Conservation (phyloP, 345 rosid genomes). For the Carallia brachiata region DNA sequence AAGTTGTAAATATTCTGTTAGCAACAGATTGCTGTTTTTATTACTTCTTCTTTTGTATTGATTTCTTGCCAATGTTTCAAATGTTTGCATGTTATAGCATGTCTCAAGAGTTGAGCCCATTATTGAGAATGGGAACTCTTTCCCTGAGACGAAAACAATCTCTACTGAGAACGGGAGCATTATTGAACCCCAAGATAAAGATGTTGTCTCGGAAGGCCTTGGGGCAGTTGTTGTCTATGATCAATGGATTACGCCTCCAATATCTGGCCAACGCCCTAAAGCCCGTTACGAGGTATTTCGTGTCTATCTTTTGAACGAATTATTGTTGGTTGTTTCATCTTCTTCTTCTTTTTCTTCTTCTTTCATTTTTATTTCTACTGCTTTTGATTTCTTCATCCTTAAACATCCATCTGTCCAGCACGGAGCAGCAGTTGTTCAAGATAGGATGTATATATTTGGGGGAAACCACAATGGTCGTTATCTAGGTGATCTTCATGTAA, state of each 20-base stretch:
- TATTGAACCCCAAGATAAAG: slow-evolving; percentile 79
- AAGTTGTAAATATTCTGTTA: neutral
- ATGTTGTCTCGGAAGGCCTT: slow-evolving; percentile 80
- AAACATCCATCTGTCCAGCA: slow-evolving; percentile 54
- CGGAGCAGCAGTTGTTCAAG: slow-evolving; percentile 84
- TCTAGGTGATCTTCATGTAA: slow-evolving; percentile 92
- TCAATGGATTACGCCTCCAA: slow-evolving; percentile 83
- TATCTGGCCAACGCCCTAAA: slow-evolving; percentile 79
- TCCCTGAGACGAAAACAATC: slow-evolving; percentile 63
- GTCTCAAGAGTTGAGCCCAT: slow-evolving; percentile 47
- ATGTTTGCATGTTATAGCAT: slow-evolving; percentile 39
- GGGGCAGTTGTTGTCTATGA: slow-evolving; percentile 77
- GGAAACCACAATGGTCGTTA: slow-evolving; percentile 99
- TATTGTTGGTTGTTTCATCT: slow-evolving; percentile 13
- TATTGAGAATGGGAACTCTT: slow-evolving; percentile 59
- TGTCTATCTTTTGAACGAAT: slow-evolving; percentile 16
- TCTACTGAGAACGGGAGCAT: slow-evolving; percentile 62
- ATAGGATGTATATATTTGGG: slow-evolving; percentile 90
- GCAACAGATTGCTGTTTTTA: neutral
- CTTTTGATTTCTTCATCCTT: slow-evolving; percentile 17
- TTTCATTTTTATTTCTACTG: slow-evolving; percentile 3
- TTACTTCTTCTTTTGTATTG: neutral
- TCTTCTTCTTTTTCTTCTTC: slow-evolving; percentile 17
- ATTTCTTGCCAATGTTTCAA: slow-evolving; percentile 5
- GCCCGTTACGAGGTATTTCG: slow-evolving; percentile 84